These are phyloP conservation scores for Diaporthe ilicicola DNA, from an alignment of 2,329 filamentous ascomycete species.

Conservation along the genomic window DNA sequence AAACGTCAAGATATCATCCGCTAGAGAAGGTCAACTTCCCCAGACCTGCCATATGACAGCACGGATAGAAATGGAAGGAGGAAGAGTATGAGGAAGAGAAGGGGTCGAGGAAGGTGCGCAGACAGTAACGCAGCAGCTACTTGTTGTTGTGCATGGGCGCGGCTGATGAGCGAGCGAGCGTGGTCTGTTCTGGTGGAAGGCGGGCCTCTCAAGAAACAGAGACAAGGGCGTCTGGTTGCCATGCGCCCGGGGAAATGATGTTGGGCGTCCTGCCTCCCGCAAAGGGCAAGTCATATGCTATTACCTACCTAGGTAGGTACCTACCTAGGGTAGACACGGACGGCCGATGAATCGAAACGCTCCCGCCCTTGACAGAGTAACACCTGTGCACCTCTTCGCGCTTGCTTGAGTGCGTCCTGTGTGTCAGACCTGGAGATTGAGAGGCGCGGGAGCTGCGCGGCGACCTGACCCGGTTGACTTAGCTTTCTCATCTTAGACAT, in stretches of 20 bases:
- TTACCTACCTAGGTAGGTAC: background rate
- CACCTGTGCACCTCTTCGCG: constrained; percentile 2
- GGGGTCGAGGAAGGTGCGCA: constrained; percentile 8
- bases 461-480: constrained; percentile 1
- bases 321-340: background rate
- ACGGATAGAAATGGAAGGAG: constrained; percentile 15
- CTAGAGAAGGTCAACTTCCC: constrained; percentile 30
- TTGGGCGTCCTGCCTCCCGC: constrained; percentile 20
- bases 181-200: constrained; percentile 13
- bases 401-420: background rate
- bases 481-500: constrained; percentile 1
- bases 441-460: constrained; percentile 11
- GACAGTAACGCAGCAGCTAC: constrained; percentile 11
- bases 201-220: background rate
- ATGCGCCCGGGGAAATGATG: constrained; percentile 20
- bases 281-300: background rate
- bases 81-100: background rate
- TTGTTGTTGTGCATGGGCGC: constrained; percentile 22
- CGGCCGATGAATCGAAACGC: constrained; percentile 20
- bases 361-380: constrained; percentile 12
- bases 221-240: constrained; percentile 18
- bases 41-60: background rate
- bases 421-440: constrained; percentile 20
- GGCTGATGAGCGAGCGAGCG: constrained; percentile 1
- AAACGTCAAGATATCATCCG: constrained; percentile 5